Percentiles rank a stretch among this genome's conserved stretches.
Evolutionary conservation across 2,329 filamentous ascomycete genomes (phyloP).

Genomic region (Aspergillus ustus): DNA sequence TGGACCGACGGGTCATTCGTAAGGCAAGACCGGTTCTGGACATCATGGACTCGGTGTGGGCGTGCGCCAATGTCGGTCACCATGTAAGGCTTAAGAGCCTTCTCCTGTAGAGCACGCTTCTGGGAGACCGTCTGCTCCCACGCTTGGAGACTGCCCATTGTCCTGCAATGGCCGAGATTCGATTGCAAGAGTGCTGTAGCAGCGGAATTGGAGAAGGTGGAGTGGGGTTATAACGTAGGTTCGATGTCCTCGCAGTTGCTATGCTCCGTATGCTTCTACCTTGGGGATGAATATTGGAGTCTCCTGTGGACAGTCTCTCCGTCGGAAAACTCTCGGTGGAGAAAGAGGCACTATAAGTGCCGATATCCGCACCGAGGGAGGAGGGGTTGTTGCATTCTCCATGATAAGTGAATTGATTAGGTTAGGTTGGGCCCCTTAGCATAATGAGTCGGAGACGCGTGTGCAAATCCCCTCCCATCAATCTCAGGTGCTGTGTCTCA

Average conservation of each 20-base stretch:
- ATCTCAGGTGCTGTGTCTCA: neutral
- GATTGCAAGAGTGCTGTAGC: neutral
- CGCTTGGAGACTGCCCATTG: conserved; percentile 26
- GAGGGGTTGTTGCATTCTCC: neutral
- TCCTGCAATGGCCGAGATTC: neutral
- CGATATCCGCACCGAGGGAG: neutral
- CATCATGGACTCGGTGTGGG: conserved; percentile 26
- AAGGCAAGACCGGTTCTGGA: conserved; percentile 32
- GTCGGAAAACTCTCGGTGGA: neutral
- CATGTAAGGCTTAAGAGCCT: conserved; percentile 35
- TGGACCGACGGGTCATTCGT: conserved; percentile 27
- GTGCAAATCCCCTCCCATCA: neutral
- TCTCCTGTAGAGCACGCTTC: conserved; percentile 34
- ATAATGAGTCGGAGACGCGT: neutral
- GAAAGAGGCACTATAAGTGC: too few species aligned
- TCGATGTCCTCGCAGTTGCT: neutral
- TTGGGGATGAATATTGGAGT: neutral
- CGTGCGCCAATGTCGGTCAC: conserved; percentile 32
- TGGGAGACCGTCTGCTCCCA: conserved; percentile 38
- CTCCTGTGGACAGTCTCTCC: neutral
- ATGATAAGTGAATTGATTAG: neutral
- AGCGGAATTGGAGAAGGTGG: neutral
- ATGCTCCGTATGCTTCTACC: neutral
- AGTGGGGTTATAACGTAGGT: neutral
- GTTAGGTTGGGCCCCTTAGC: neutral